Conservation (phyloP, 2,329 filamentous ascomycete species). For the Neonectria magnoliae region DNA sequence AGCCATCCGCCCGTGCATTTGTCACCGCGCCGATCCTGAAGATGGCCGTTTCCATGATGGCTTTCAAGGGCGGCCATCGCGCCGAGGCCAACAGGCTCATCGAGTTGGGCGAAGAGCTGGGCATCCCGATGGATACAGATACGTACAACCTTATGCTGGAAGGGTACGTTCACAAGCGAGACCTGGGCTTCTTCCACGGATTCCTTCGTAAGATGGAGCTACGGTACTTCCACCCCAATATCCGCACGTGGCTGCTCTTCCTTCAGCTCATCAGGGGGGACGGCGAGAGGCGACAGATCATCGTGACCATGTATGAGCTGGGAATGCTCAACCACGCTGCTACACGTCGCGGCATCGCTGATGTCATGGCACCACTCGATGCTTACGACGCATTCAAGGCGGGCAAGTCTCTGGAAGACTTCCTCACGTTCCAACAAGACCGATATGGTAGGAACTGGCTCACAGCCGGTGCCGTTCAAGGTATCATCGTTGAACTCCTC, state of each 20-base stretch:
- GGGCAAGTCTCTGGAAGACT: constrained; percentile 47
- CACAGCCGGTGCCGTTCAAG: constrained; percentile 48
- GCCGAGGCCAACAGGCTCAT: constrained; percentile 50
- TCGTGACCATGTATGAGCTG: constrained; percentile 58
- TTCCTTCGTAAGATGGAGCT: constrained; percentile 54
- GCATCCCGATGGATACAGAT: constrained; percentile 56
- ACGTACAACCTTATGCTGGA: constrained; percentile 60
- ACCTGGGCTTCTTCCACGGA: constrained; percentile 54
- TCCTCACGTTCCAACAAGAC: constrained; percentile 52
- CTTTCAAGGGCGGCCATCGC: constrained; percentile 47
- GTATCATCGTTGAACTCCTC: constrained; percentile 55
- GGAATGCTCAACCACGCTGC: constrained; percentile 53
- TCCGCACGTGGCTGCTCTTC: constrained; percentile 60
- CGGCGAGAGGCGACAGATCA: constrained; percentile 58
- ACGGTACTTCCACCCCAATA: constrained; percentile 52
- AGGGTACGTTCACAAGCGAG: constrained; percentile 51
- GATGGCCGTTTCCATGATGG: constrained; percentile 56
- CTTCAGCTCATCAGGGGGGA: constrained; percentile 67
- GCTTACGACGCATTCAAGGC: constrained; percentile 53
- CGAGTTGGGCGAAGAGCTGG: constrained; percentile 47
- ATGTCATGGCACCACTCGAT: constrained; percentile 56
- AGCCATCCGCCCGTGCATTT: constrained; percentile 45
- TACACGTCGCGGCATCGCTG: constrained; percentile 52
- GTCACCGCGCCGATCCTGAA: constrained; percentile 55
- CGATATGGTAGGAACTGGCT: constrained; percentile 61